These are phyloP conservation scores for Sophora flavescens DNA, from an alignment of 306 rosid species.

Conservation along the genomic window DNA sequence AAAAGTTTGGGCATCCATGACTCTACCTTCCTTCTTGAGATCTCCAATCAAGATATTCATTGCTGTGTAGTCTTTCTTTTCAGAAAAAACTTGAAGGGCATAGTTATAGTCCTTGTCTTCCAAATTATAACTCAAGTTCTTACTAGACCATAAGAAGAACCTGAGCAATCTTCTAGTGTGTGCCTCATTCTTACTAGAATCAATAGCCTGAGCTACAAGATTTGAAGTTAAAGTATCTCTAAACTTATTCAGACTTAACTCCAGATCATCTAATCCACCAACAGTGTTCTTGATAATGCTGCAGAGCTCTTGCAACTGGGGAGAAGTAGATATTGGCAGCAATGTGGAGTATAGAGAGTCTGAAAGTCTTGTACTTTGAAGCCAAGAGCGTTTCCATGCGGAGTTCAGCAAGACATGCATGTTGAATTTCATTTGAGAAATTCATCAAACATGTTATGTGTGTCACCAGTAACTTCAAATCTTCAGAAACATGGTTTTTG, in stretches of 20 bases:
- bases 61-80: slow-evolving; percentile 75
- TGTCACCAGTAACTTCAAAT: slow-evolving; percentile 33
- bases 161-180: slow-evolving; percentile 79
- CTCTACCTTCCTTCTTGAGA: slow-evolving; percentile 69
- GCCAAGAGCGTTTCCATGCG: slow-evolving; percentile 46
- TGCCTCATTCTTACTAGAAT: slow-evolving; percentile 74
- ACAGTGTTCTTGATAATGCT: slow-evolving; percentile 51
- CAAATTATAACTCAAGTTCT: slow-evolving; percentile 59
- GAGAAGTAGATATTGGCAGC: slow-evolving; percentile 34
- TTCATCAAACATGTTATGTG: slow-evolving; percentile 61
- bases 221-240: slow-evolving; percentile 60
- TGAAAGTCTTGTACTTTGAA: slow-evolving; percentile 31
- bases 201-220: slow-evolving; percentile 69
- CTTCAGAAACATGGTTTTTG: not conserved
- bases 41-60: slow-evolving; percentile 70
- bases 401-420: slow-evolving; percentile 51
- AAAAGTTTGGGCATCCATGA: slow-evolving; percentile 72
- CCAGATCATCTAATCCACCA: slow-evolving; percentile 86
- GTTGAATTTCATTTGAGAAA: slow-evolving; percentile 51
- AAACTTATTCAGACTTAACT: slow-evolving; percentile 55
- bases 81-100: slow-evolving; percentile 70
- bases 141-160: slow-evolving; percentile 80
- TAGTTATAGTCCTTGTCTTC: slow-evolving; percentile 74
- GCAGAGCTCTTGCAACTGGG: slow-evolving; percentile 63
- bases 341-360: slow-evolving; percentile 51